Conservation (phyloP, 1,284 basidiomycete genomes). For the Ceraceosorus guamensis region DNA sequence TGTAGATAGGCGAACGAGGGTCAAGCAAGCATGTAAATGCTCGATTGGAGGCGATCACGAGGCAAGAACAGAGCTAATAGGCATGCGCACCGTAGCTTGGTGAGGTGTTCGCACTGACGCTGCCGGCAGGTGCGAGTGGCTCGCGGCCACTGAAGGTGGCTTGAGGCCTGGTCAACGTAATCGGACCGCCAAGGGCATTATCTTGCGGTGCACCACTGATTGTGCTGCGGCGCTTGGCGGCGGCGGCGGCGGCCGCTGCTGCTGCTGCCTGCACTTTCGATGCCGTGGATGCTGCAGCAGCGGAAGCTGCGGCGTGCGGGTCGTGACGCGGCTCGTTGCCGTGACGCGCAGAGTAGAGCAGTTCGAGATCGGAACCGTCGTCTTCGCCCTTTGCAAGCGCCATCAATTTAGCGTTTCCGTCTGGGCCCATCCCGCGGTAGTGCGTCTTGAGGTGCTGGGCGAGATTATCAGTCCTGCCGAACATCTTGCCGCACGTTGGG, state of each 20-base stretch:
- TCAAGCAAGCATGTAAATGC: too few relatives aligned
- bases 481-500: constrained; percentile 43
- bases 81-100: not conserved
- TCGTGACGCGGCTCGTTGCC: constrained; percentile 29
- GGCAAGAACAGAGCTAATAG: too few relatives aligned
- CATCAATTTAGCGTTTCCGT: constrained; percentile 6
- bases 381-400: constrained; percentile 7
- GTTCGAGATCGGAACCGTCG: not conserved
- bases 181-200: constrained; percentile 5
- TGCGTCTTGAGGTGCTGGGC: constrained; percentile 48
- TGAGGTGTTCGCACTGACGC: not conserved
- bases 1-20: too few relatives aligned
- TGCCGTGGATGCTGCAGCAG: constrained; percentile 25
- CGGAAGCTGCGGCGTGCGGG: constrained; percentile 27
- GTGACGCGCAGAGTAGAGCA: constrained; percentile 11
- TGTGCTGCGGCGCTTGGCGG: constrained; percentile 1
- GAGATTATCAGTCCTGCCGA: constrained; percentile 45
- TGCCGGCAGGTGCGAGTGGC: not conserved
- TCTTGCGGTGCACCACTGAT: not conserved
- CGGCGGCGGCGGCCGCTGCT: constrained; percentile 10
- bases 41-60: too few relatives aligned
- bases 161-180: not conserved
- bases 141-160: not conserved
- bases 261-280: constrained; percentile 8
- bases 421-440: constrained; percentile 17